Base-by-base conservation (phyloP, 1,139 yeast genomes). In the Zygoascus meyerae region DNA sequence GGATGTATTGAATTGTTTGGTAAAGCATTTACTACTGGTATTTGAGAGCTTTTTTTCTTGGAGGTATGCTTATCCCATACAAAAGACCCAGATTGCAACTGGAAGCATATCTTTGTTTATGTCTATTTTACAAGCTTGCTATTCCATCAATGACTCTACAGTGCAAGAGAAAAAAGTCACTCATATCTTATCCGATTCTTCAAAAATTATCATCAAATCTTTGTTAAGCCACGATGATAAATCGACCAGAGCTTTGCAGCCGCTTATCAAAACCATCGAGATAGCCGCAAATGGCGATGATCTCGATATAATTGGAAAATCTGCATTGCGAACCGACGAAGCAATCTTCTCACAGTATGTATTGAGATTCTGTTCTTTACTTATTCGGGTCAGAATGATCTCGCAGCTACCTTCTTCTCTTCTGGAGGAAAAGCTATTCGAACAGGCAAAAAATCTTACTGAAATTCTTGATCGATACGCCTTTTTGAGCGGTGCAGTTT, bases 11-110 rank as follows among this genome's bases (percentile, higher is more conserved):
- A 67, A 72, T n/a, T 76, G 76, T 50, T 67, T 86, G 45, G 68
- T 77, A 1, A 63, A 69, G 7, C 86, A 83, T 61, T 68, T 81
- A 46, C 65, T 86, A 15, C 75, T 75, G 46, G 76, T 86, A 0
- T 86, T 82, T 64, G 95, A 87, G 58, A 81, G 86, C 53, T 85
- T 82, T 58, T 68, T 75, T 5, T 79, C 75, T 57, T 86, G 95
- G 82, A 75, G 79, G 50, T 87, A 80, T 61, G 67, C 70, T 30
- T 64, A 73, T 21, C 68, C 77, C 1, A 64, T 69, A 42, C 86
- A 87, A 58, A 78, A 80, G 53, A 70, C 78, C 57, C 77, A 79
- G 53, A 72, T 87, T 42, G 89, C 94, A 0, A 69, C 73, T 3
- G 68, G 74, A 46, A 70, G 82, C 5, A 68, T 84, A 9, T 73